Evolutionary conservation across 2,329 filamentous ascomycete genomes (phyloP).

Genomic region (Neonectria magnoliae): DNA sequence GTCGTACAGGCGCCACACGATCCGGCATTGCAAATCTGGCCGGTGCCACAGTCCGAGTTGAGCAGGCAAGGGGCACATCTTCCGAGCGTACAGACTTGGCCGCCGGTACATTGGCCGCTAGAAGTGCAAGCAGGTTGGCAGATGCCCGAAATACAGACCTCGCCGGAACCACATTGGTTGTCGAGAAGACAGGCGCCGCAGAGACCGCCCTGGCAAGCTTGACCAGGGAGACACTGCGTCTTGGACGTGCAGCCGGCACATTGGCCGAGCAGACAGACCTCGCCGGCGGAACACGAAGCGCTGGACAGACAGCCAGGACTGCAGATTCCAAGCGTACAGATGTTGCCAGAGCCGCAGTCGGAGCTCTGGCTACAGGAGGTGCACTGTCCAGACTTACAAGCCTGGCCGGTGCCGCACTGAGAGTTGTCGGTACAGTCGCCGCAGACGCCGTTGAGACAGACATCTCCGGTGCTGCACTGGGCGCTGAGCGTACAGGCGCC

Average conservation of each 20-base stretch:
- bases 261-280: constrained; percentile 23
- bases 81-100: constrained; percentile 13
- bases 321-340: constrained; percentile 24
- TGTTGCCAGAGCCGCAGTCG: constrained; percentile 13
- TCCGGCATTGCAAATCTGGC: constrained; percentile 8
- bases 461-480: constrained; percentile 9
- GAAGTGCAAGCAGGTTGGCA: constrained; percentile 19
- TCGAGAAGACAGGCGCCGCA: constrained; percentile 16
- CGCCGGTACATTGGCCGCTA: constrained; percentile 6
- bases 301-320: constrained; percentile 14
- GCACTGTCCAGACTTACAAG: constrained; percentile 17
- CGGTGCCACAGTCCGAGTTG: constrained; percentile 18
- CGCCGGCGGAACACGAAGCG: constrained; percentile 6
- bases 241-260: constrained; percentile 13
- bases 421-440: constrained; percentile 19
- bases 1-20: constrained; percentile 11
- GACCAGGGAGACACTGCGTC: constrained; percentile 14
- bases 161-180: constrained; percentile 7
- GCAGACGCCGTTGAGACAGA: constrained; percentile 16
- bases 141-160: constrained; percentile 22
- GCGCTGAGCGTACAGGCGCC: constrained; percentile 5
- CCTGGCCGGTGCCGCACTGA: constrained; percentile 4
- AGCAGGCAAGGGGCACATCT: constrained; percentile 13
- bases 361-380: constrained; percentile 7
- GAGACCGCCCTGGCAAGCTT: constrained; percentile 8